A percentile compares a stretch with the other conserved stretches of the same genome.
phyloP scores from a whole-genome alignment of 345 rosid genomes.

The Cardamine resedifolia region DNA sequence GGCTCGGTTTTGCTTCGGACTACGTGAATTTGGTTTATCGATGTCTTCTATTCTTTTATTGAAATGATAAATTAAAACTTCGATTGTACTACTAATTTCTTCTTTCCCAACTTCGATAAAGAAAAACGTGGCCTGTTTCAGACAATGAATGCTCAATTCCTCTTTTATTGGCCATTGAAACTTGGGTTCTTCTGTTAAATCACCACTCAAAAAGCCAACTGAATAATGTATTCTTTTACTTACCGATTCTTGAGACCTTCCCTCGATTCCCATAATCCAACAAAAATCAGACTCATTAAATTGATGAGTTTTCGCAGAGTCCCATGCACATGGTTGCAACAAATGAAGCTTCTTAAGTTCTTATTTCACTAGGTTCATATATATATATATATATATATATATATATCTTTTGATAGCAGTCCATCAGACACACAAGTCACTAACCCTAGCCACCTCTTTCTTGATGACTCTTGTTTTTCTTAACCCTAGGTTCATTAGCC shows the following conservation, averaged over 20 bases:
- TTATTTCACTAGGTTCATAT: not conserved
- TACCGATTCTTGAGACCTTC: slow-evolving; percentile 25
- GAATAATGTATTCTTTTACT: slow-evolving; percentile 5
- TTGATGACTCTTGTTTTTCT: not conserved
- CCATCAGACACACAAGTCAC: too few species aligned
- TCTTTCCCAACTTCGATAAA: slow-evolving; percentile 27
- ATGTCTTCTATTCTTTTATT: slow-evolving; percentile 24
- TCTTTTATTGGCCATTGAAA: slow-evolving; percentile 38
- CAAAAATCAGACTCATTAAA: not conserved
- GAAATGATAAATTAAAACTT: slow-evolving; percentile 16
- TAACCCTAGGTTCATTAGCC: not conserved
- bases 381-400: too few species aligned
- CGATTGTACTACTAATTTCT: not conserved
- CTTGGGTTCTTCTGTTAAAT: slow-evolving; percentile 25
- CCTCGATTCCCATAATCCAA: slow-evolving; percentile 30
- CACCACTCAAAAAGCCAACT: not conserved
- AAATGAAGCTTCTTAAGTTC: slow-evolving; percentile 33
- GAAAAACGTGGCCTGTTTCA: slow-evolving; percentile 23
- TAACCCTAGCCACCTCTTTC: not conserved
- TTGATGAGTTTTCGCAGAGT: slow-evolving; percentile 15
- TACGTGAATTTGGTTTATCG: slow-evolving; percentile 1
- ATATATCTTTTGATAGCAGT: too few species aligned
- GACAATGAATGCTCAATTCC: slow-evolving; percentile 28
- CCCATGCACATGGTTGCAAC: slow-evolving; percentile 34
- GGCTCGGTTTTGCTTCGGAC: slow-evolving; percentile 17